Evolutionary conservation across 768 basidiomycete species (phyloP).

Genomic region (Rhizopogon roseolus): DNA sequence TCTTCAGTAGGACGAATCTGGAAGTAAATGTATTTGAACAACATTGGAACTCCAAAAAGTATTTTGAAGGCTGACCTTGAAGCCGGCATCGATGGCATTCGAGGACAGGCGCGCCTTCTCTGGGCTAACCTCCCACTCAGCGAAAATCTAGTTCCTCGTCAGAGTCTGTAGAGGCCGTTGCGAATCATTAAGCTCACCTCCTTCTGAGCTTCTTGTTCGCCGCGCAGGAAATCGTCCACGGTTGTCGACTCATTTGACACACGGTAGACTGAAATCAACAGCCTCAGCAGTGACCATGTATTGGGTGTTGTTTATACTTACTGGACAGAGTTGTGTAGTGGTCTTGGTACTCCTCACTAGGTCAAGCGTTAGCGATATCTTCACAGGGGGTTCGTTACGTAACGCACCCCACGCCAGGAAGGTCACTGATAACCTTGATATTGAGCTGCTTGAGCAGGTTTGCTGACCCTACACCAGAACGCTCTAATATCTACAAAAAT

Average conservation of each 20-base stretch:
- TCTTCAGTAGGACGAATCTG: constrained; percentile 66
- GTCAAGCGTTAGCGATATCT: not conserved
- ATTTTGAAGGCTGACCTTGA: constrained; percentile 41
- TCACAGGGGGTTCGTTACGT: not conserved
- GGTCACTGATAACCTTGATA: constrained; percentile 61
- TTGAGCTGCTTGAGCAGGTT: constrained; percentile 50
- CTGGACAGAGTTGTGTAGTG: constrained; percentile 68
- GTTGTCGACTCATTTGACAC: constrained; percentile 62
- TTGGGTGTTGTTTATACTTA: constrained; percentile 21
- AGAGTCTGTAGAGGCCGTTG: not conserved
- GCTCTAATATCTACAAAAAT: constrained; percentile 52
- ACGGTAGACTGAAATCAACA: constrained; percentile 45
- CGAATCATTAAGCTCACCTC: constrained; percentile 32
- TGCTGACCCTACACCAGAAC: constrained; percentile 61
- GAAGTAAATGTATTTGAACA: not conserved
- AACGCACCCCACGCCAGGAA: constrained; percentile 64
- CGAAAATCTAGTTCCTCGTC: constrained; percentile 37
- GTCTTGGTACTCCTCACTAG: constrained; percentile 67
- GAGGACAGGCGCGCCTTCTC: constrained; percentile 66
- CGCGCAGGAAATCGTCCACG: constrained; percentile 66
- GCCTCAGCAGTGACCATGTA: not conserved
- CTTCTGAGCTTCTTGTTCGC: constrained; percentile 51
- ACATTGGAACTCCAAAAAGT: not conserved
- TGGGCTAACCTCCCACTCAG: constrained; percentile 62
- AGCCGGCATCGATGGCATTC: constrained; percentile 71